Percentiles rank a stretch among this genome's conserved stretches.
Evolutionary conservation across 768 basidiomycete genomes (phyloP).

Genomic region (Trametes cingulata): DNA sequence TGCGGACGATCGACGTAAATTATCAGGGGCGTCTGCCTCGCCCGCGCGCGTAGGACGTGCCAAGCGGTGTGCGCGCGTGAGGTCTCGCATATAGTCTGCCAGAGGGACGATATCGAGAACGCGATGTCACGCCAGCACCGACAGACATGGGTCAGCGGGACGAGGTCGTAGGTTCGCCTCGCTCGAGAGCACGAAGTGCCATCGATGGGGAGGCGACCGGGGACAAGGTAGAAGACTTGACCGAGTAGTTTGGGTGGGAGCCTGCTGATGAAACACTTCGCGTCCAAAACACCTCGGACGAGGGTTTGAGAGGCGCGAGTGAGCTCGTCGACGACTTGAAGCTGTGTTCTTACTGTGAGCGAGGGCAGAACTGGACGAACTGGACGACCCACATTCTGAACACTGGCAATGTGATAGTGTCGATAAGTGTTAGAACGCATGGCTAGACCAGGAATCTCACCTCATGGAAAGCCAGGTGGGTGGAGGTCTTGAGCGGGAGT

Average conservation of each 20-base stretch:
- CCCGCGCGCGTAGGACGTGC: background rate
- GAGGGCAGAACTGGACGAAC: too few species aligned
- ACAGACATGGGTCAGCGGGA: conserved; percentile 23
- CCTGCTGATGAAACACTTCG: background rate
- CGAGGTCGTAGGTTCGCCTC: conserved; percentile 11
- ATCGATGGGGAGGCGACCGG: background rate
- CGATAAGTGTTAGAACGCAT: too few species aligned
- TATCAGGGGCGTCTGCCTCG: background rate
- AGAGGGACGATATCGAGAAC: conserved; percentile 14
- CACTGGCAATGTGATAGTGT: too few species aligned
- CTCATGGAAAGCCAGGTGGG: too few species aligned
- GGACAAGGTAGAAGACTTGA: conserved; percentile 12
- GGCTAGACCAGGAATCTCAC: too few species aligned
- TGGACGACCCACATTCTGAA: too few species aligned
- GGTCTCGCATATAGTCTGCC: conserved; percentile 19
- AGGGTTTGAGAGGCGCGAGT: background rate
- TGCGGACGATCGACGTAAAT: conserved; percentile 2
- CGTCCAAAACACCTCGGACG: conserved; percentile 7
- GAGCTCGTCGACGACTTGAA: background rate
- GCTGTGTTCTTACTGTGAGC: background rate
- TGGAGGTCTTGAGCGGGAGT: too few species aligned
- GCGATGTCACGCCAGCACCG: conserved; percentile 18
- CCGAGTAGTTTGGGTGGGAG: conserved; percentile 21
- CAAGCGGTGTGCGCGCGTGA: background rate
- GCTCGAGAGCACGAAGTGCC: background rate